Percentiles rank a stretch among this genome's conserved stretches.
Conservation (phyloP, 2,329 filamentous ascomycete genomes). For the Pseudogymnoascus sp. region DNA sequence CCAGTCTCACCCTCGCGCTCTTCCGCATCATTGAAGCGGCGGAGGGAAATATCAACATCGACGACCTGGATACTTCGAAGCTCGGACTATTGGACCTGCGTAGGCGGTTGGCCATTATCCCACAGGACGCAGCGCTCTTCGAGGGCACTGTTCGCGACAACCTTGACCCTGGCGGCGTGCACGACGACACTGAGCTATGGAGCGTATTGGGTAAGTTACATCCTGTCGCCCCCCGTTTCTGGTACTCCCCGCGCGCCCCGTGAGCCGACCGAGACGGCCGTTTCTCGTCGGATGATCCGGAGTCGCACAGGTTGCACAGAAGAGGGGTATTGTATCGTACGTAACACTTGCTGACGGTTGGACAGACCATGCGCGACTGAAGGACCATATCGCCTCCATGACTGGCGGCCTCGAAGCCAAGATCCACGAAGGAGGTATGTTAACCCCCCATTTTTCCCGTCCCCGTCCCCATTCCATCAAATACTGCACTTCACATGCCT, state of each 20-base stretch:
- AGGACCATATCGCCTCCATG: conserved; percentile 83
- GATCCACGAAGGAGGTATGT: conserved; percentile 88
- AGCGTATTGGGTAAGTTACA: conserved; percentile 71
- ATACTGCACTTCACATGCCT: conserved; percentile 4
- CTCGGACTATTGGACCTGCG: conserved; percentile 88
- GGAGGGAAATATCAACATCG: conserved; percentile 79
- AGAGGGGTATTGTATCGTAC: conserved; percentile 23
- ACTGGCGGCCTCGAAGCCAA: conserved; percentile 81
- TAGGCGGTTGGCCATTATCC: conserved; percentile 87
- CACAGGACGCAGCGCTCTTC: conserved; percentile 93
- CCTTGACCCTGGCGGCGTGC: conserved; percentile 86
- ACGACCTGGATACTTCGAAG: conserved; percentile 77
- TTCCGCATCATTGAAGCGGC: conserved; percentile 93
- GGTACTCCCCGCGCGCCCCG: neutral
- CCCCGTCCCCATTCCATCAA: neutral
- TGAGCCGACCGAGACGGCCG: neutral
- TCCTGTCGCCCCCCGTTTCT: neutral
- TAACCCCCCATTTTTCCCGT: neutral
- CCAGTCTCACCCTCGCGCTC: conserved; percentile 80
- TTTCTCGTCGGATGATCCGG: conserved; percentile 1
- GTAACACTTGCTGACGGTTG: conserved; percentile 33
- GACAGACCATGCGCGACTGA: conserved; percentile 82
- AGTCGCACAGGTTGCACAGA: conserved; percentile 10
- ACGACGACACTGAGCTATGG: conserved; percentile 97
- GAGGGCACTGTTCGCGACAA: conserved; percentile 92